A percentile compares a stretch with the other conserved stretches of the same genome.
These are phyloP conservation scores for Pichia deserticola DNA, from an alignment of 805 yeast species.

Conservation along the genomic window DNA sequence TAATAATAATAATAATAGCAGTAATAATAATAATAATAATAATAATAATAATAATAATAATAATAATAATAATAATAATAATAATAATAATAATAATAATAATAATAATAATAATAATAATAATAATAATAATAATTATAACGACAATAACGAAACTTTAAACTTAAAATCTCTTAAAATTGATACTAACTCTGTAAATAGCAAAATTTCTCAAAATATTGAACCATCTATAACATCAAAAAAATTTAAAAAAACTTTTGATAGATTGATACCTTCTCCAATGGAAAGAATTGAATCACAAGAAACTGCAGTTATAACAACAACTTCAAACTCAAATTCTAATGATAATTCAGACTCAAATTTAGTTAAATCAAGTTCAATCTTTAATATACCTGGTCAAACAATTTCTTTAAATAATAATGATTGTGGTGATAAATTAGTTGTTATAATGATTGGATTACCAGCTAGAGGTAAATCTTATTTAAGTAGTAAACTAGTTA, in stretches of 20 bases:
- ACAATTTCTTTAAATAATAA: constrained; percentile 63
- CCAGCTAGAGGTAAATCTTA: constrained; percentile 96
- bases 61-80: too few species aligned
- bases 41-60: too few species aligned
- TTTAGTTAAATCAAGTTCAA: constrained; percentile 19
- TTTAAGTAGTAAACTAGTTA: constrained; percentile 80
- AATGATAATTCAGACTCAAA: not conserved
- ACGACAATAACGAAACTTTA: too few species aligned
- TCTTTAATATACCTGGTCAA: constrained; percentile 88
- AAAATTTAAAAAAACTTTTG: not conserved
- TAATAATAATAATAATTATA: too few species aligned
- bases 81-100: not conserved
- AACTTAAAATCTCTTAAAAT: too few species aligned
- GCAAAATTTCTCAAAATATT: too few species aligned
- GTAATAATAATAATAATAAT: too few species aligned
- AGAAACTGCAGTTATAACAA: constrained; percentile 1
- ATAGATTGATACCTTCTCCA: not conserved
- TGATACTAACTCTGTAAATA: too few species aligned
- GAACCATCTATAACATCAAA: not conserved
- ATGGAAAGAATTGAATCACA: constrained; percentile 4
- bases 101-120: not conserved
- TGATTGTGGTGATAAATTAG: constrained; percentile 60
- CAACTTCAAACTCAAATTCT: not conserved
- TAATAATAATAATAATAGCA: too few species aligned
- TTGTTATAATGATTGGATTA: constrained; percentile 92